A percentile compares a stretch with the other conserved stretches of the same genome.
Conservation (phyloP, 2,329 filamentous ascomycete species). For the Trichoderma sp. region DNA sequence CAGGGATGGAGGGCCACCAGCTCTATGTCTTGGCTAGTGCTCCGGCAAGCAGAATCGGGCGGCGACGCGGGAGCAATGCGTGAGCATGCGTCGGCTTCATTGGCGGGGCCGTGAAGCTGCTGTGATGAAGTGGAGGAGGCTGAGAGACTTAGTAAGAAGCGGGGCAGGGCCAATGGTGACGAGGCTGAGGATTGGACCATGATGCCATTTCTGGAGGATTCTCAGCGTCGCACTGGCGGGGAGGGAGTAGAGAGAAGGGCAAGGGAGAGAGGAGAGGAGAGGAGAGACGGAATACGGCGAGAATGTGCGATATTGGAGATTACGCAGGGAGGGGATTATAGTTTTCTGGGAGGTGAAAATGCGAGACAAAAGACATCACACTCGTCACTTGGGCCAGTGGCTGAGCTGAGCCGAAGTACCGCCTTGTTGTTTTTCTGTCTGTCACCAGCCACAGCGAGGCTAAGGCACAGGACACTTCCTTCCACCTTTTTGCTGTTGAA, state of each 20-base stretch:
- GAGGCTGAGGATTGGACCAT: constrained; percentile 13
- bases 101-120: constrained; percentile 9
- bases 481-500: neutral
- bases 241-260: too few species aligned
- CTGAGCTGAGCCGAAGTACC: neutral
- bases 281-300: neutral
- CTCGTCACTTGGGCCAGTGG: neutral
- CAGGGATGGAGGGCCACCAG: neutral
- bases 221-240: neutral
- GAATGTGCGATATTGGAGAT: neutral
- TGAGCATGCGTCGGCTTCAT: neutral
- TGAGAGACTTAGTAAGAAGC: constrained; percentile 20
- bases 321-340: neutral
- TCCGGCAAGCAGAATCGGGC: neutral
- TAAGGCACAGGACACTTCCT: neutral
- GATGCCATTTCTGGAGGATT: neutral
- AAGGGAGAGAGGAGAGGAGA: too few species aligned
- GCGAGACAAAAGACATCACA: neutral
- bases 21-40: constrained; percentile 2
- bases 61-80: neutral
- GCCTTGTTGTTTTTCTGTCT: neutral
- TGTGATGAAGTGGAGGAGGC: constrained; percentile 8
- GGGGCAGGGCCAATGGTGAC: constrained; percentile 1
- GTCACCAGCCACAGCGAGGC: constrained; percentile 4
- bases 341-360: neutral